A percentile compares a stretch with the other conserved stretches of the same genome.
Conservation (phyloP, 306 rosid genomes). For the Notholithocarpus densiflorus region DNA sequence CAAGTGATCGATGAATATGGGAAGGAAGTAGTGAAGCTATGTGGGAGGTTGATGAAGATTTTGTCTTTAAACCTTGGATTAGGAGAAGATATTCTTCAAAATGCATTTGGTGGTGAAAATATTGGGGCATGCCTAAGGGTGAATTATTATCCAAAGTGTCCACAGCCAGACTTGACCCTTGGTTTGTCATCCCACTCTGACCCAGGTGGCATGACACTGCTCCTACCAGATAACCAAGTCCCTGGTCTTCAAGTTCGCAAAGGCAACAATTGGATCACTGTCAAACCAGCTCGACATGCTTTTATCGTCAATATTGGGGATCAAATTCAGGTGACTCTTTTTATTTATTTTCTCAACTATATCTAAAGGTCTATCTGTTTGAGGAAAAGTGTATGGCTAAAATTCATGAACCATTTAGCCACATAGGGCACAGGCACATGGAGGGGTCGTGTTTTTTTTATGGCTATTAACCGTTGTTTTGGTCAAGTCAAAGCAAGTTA, state of each 20-base stretch:
- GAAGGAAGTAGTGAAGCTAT: constrained; percentile 61
- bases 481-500: neutral
- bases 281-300: constrained; percentile 70
- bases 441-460: constrained; percentile 31
- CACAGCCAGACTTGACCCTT: constrained; percentile 67
- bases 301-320: constrained; percentile 89
- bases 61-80: constrained; percentile 64
- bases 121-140: constrained; percentile 85
- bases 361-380: neutral
- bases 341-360: neutral
- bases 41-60: constrained; percentile 61
- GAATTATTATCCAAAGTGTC: constrained; percentile 78
- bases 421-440: constrained; percentile 26
- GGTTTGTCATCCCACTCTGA: constrained; percentile 91
- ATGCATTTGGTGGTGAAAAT: constrained; percentile 66
- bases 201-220: constrained; percentile 79
- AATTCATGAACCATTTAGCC: constrained; percentile 23
- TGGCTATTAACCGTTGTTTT: neutral
- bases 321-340: constrained; percentile 67
- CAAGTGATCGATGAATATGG: constrained; percentile 83
- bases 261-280: constrained; percentile 63
- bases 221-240: constrained; percentile 60
- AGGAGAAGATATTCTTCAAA: constrained; percentile 43
- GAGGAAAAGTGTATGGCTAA: neutral
- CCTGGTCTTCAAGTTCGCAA: constrained; percentile 79